Percentiles rank a stretch among this genome's conserved stretches.
Conservation (phyloP, 2,329 filamentous ascomycete species). For the Alternaria brassicae region DNA sequence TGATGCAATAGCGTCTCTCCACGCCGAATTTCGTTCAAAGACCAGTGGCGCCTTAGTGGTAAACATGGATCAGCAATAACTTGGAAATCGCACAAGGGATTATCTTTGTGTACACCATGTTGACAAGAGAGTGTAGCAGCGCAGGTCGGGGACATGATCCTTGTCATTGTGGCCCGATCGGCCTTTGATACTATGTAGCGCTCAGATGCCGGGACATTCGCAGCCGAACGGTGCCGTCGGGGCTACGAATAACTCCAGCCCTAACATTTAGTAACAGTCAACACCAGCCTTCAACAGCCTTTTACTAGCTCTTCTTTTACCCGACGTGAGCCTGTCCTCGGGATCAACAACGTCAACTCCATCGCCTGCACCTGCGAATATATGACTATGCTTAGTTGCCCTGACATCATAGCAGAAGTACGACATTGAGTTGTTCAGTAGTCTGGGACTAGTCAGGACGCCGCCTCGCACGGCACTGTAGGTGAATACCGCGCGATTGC, state of each 20-base stretch:
- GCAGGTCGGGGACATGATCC: neutral
- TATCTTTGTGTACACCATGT: neutral
- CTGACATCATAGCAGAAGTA: slow-evolving; percentile 16
- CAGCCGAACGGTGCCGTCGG: neutral
- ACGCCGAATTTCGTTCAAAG: slow-evolving; percentile 40
- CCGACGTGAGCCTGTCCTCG: slow-evolving; percentile 15
- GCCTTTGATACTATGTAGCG: neutral
- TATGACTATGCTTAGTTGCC: slow-evolving; percentile 1
- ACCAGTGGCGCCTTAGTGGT: slow-evolving; percentile 5
- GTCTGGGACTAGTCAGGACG: slow-evolving; percentile 13
- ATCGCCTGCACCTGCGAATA: slow-evolving; percentile 22
- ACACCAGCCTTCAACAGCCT: neutral
- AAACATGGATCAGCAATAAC: neutral
- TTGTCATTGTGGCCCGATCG: neutral
- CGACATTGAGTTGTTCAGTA: slow-evolving; percentile 21
- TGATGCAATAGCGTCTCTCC: slow-evolving; percentile 37
- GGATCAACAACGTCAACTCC: slow-evolving; percentile 23
- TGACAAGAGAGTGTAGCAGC: neutral
- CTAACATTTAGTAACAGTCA: neutral
- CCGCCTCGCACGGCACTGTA: slow-evolving; percentile 13
- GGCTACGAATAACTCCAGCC: neutral
- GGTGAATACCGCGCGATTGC: slow-evolving; percentile 13
- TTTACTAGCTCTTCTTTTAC: slow-evolving; percentile 12
- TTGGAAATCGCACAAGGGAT: neutral
- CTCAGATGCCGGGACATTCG: neutral